These are phyloP conservation scores for Apiospora sp. DNA, from an alignment of 2,329 filamentous ascomycete species.

Conservation along the genomic window DNA sequence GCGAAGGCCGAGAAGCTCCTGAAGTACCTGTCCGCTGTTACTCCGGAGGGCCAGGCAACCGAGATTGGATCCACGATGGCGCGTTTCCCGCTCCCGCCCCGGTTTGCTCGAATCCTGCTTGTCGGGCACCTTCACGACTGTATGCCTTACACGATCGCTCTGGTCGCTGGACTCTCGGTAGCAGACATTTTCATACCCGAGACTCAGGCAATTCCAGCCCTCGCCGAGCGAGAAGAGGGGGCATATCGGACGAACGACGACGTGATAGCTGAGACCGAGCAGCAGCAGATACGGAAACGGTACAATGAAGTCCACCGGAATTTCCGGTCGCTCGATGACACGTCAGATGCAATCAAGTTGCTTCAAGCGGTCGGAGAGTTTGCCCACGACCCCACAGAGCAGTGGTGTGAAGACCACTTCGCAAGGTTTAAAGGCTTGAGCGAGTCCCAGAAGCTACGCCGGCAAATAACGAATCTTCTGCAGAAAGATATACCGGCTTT, in stretches of 20 bases:
- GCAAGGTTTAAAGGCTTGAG: constrained; percentile 86
- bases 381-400: constrained; percentile 73
- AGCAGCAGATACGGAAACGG: constrained; percentile 66
- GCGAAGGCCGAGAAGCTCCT: constrained; percentile 86
- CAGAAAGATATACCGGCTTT: constrained; percentile 75
- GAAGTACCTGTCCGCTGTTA: constrained; percentile 83
- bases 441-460: constrained; percentile 83
- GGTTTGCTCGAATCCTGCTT: constrained; percentile 90
- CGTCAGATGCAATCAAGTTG: constrained; percentile 88
- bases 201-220: constrained; percentile 73
- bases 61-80: constrained; percentile 82
- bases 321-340: constrained; percentile 82
- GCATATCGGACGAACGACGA: constrained; percentile 69
- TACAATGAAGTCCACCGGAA: constrained; percentile 78
- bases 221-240: constrained; percentile 51
- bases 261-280: constrained; percentile 73
- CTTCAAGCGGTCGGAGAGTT: constrained; percentile 90
- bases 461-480: constrained; percentile 84
- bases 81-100: constrained; percentile 87
- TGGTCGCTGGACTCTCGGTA: constrained; percentile 88
- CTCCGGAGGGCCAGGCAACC: constrained; percentile 76
- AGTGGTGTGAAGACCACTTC: constrained; percentile 85
- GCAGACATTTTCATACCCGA: constrained; percentile 88
- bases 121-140: constrained; percentile 85
- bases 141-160: constrained; percentile 83